These are phyloP conservation scores for Ceraceosorus bombacis DNA, from an alignment of 1,284 basidiomycete genomes.

Conservation along the genomic window DNA sequence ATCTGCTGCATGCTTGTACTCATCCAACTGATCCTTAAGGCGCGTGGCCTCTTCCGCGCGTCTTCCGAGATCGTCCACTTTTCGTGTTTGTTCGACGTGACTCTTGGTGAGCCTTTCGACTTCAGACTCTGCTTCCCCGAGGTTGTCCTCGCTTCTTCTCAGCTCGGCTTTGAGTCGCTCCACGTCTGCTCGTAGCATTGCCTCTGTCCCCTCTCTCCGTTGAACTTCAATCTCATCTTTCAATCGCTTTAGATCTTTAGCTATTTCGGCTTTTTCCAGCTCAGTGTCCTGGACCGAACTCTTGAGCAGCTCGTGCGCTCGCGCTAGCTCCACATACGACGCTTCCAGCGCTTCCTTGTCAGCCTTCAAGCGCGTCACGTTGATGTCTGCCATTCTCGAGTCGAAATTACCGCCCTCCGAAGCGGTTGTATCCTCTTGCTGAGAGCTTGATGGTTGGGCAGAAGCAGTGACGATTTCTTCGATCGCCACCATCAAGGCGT, in stretches of 20 bases:
- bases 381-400: background rate
- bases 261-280: slow-evolving; percentile 24
- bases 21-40: slow-evolving; percentile 88
- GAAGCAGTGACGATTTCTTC: slow-evolving; percentile 28
- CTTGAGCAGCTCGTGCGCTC: slow-evolving; percentile 66
- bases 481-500: slow-evolving; percentile 65
- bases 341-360: slow-evolving; percentile 59
- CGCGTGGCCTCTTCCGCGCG: slow-evolving; percentile 68
- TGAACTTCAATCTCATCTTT: slow-evolving; percentile 27
- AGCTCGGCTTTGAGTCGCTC: slow-evolving; percentile 32
- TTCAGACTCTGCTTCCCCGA: slow-evolving; percentile 35
- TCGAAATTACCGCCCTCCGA: slow-evolving; percentile 1
- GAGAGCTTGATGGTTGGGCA: slow-evolving; percentile 15
- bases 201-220: slow-evolving; percentile 26
- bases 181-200: slow-evolving; percentile 30
- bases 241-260: slow-evolving; percentile 18
- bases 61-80: slow-evolving; percentile 68
- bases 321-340: slow-evolving; percentile 65
- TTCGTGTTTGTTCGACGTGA: slow-evolving; percentile 20
- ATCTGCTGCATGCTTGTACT: slow-evolving; percentile 70
- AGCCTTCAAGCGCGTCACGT: slow-evolving; percentile 14
- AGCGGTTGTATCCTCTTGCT: slow-evolving; percentile 2
- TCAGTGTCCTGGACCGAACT: slow-evolving; percentile 53
- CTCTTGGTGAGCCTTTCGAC: slow-evolving; percentile 25
- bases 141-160: slow-evolving; percentile 31